Evolutionary conservation across 805 yeast species (phyloP), one percentile per base, ranked within the genome.

Genomic region (Teunomyces funiuensis): DNA sequence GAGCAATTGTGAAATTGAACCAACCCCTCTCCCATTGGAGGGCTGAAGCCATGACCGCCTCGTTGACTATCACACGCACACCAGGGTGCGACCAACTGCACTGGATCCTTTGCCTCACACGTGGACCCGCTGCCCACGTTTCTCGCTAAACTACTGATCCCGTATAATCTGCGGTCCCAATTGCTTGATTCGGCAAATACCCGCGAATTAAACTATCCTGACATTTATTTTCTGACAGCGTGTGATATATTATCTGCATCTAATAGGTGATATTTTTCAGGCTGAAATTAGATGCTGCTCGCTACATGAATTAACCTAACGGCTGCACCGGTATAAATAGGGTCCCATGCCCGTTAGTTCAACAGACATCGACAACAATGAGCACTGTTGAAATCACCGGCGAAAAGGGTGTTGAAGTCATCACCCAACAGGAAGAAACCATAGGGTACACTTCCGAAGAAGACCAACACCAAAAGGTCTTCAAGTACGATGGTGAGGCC

Each of bases 401-500:
- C 28, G 28, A 33, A 7, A 33, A 33, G 28, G 14, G n/a, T 5
- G 13, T 18, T 5, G 11, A 18, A 3, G 23, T 20, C 13, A 8
- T 26, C 20, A 16, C 22, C 10, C n/a, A 31, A 6, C 34, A 31
- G 15, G 34, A 31, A 31, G 34, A n/a, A n/a, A 25, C 19, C 5
- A n/a, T n/a, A n/a, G 34, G 23, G 5, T 31, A 31, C 34, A 18
- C 34, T n/a, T 31, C 34, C 6, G 34, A 31, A 11, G 34, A 31
- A 20, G 34, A 31, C 5, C 34, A 20, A 10, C n/a, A 17, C 25
- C 23, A 31, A 36, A 49, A 42, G 33, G 57, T 48, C 28, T 60
- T 57, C 51, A 50, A 50, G 26, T 69, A 70, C 48, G 66, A 69
- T 42, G 55, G 51, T 9, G 70, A 58, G 10, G 55, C 45, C 20